Percentiles rank a stretch among this genome's conserved stretches.
These are phyloP conservation scores for Mycena metata DNA, from an alignment of 768 basidiomycete species.

Conservation along the genomic window DNA sequence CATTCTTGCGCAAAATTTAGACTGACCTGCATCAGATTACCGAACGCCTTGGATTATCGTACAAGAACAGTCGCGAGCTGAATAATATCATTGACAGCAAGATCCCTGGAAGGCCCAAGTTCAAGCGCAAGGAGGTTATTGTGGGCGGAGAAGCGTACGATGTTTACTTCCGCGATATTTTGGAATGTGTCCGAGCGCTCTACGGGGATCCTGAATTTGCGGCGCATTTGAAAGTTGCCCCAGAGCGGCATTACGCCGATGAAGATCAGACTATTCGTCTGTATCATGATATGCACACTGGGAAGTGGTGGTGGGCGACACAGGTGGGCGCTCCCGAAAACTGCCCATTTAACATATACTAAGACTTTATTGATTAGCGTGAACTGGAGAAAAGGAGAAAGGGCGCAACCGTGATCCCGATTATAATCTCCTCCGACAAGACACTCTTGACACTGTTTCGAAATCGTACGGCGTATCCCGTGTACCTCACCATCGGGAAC, in stretches of 20 bases:
- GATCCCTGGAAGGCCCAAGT: constrained; percentile 41
- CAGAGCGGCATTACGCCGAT: constrained; percentile 49
- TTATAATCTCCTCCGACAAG: constrained; percentile 61
- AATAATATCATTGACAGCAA: constrained; percentile 47
- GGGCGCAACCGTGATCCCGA: constrained; percentile 51
- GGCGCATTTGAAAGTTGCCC: constrained; percentile 41
- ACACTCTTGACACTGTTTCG: no score
- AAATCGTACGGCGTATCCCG: constrained; percentile 58
- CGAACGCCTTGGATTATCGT: constrained; percentile 44
- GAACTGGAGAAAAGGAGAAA: constrained; percentile 39
- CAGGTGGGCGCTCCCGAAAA: constrained; percentile 42
- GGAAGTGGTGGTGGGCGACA: constrained; percentile 48
- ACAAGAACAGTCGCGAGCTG: constrained; percentile 41
- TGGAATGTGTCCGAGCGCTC: constrained; percentile 46
- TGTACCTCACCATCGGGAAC: constrained; percentile 64
- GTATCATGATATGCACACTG: constrained; percentile 46
- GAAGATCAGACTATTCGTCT: constrained; percentile 23
- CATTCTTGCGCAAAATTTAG: neutral
- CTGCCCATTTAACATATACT: constrained; percentile 1
- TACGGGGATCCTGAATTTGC: constrained; percentile 48
- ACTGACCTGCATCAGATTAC: constrained; percentile 26
- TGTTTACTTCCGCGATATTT: no score
- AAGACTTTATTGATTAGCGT: no score
- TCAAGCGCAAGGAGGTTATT: constrained; percentile 38
- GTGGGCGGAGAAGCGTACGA: constrained; percentile 44